Base-by-base conservation (phyloP, 2,329 filamentous ascomycete genomes). In the Phyllachora maydis region DNA sequence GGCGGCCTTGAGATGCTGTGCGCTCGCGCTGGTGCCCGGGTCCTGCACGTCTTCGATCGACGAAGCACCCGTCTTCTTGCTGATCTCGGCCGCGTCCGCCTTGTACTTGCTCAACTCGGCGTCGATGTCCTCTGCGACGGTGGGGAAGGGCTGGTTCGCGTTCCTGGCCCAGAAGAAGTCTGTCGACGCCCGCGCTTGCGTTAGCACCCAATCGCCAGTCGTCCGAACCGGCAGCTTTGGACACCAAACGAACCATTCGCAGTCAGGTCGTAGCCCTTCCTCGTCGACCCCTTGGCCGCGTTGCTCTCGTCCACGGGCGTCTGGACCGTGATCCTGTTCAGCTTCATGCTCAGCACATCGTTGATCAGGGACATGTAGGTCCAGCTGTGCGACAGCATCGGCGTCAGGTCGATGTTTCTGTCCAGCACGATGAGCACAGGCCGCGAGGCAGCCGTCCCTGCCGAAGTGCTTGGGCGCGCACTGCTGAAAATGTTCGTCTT, bases 81-180 rank as follows among this genome's bases (percentile, higher is more conserved):
- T 98, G 28, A 98, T 76, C 11, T 91, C 82, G 25, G 74, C 78
- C 2, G 85, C 83, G 39, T 98, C 88, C 32, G 93, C 81, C 47
- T 91, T 92, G 50, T 95, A 98, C 33, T 79, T 74, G 25, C 78
- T 85, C 41, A 95, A 62, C 43, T 98, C 85, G 7, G 75, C 70
- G 42, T 95, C 85, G 29, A 46, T 93, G 35, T 93, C 81, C 46
- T 95, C 88, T 1, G 88, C 88, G 3, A 93, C 88, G 38, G 93
- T 81, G 2, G 85, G 88, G 38, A 98, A 95, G 2, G 88, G 85
- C 11, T 79, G 60, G 6, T 76, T 68, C 1, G 88, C 79, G 43
- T 98, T 95, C 43, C 81, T 81, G 30, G 72, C 65, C 88, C 88
- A 98, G 53, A 98, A 98, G 47, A 90, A 95, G 47, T 98, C n/a